These are phyloP conservation scores for Miamiensis avidus DNA, from an alignment of 169 alveolate genomes.

Conservation along the genomic window DNA sequence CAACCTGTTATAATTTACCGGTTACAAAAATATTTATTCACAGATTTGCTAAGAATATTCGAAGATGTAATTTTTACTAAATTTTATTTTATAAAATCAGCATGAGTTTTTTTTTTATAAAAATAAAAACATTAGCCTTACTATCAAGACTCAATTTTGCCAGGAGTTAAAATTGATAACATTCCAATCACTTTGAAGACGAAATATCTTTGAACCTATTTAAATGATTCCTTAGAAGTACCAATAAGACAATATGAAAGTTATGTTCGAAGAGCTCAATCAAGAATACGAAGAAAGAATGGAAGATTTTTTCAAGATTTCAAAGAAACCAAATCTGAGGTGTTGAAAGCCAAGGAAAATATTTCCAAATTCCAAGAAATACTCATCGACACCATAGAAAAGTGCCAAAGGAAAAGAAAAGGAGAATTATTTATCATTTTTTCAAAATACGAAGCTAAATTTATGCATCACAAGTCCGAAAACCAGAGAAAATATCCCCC, in stretches of 20 bases:
- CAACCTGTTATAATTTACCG: not conserved
- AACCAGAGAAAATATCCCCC: conserved; percentile 23
- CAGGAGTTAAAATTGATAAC: not conserved
- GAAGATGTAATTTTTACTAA: conserved; percentile 1
- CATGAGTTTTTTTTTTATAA: no score
- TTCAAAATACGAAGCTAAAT: conserved; percentile 13
- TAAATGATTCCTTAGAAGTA: not conserved
- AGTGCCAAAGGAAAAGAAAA: conserved; percentile 18
- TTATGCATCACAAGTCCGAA: conserved; percentile 30
- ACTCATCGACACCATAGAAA: conserved; percentile 16
- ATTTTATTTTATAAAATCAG: not conserved
- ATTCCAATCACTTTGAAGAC: conserved; percentile 17
- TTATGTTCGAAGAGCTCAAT: conserved; percentile 1
- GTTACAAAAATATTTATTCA: conserved; percentile 7
- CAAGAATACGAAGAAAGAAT: conserved; percentile 24
- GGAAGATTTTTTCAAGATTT: not conserved
- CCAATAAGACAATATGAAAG: conserved; percentile 16
- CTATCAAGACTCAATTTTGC: not conserved
- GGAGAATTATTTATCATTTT: conserved; percentile 31
- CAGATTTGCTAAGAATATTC: conserved; percentile 4
- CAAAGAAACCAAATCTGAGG: conserved; percentile 11
- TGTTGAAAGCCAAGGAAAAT: conserved; percentile 23
- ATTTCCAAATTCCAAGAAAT: conserved; percentile 19
- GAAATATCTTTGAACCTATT: not conserved
- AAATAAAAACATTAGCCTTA: not conserved